phyloP scores from a whole-genome alignment of 495 filamentous ascomycete genomes.

The Trichodelitschia bisporula region DNA sequence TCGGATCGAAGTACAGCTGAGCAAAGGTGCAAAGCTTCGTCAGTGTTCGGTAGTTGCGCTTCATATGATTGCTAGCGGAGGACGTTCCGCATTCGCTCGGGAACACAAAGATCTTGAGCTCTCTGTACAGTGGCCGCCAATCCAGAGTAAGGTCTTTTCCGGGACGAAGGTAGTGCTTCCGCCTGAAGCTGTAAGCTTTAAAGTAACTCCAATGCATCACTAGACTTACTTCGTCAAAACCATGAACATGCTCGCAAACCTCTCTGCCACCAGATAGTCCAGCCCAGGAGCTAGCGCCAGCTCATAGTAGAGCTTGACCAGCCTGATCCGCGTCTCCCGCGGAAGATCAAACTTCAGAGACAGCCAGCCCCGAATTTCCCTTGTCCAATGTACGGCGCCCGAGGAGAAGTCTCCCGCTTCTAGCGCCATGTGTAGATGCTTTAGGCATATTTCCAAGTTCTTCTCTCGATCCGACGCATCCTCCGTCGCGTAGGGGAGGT shows the following conservation, averaged over 20 bases:
- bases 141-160: slow-evolving; percentile 73
- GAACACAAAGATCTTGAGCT: slow-evolving; percentile 70
- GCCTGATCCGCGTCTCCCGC: slow-evolving; percentile 49
- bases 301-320: slow-evolving; percentile 85
- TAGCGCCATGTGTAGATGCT: slow-evolving; percentile 74
- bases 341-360: slow-evolving; percentile 91
- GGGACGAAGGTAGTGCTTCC: slow-evolving; percentile 83
- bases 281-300: slow-evolving; percentile 76
- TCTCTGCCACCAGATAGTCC: slow-evolving; percentile 55
- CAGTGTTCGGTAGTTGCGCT: slow-evolving; percentile 47
- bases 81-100: slow-evolving; percentile 47
- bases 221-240: slow-evolving; percentile 58
- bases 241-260: slow-evolving; percentile 94
- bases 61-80: slow-evolving; percentile 34
- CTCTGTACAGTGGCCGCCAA: slow-evolving; percentile 80
- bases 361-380: slow-evolving; percentile 87
- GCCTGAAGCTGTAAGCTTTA: too few relatives aligned
- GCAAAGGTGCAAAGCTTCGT: slow-evolving; percentile 74
- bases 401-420: slow-evolving; percentile 84
- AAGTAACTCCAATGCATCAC: neutral
- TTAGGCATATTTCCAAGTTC: slow-evolving; percentile 63
- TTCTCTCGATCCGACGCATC: slow-evolving; percentile 43
- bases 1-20: slow-evolving; percentile 77
- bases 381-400: slow-evolving; percentile 89
- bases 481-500: slow-evolving; percentile 73